These are phyloP conservation scores for Colletotrichum magnum DNA, from an alignment of 2,329 filamentous ascomycete species.

Conservation along the genomic window DNA sequence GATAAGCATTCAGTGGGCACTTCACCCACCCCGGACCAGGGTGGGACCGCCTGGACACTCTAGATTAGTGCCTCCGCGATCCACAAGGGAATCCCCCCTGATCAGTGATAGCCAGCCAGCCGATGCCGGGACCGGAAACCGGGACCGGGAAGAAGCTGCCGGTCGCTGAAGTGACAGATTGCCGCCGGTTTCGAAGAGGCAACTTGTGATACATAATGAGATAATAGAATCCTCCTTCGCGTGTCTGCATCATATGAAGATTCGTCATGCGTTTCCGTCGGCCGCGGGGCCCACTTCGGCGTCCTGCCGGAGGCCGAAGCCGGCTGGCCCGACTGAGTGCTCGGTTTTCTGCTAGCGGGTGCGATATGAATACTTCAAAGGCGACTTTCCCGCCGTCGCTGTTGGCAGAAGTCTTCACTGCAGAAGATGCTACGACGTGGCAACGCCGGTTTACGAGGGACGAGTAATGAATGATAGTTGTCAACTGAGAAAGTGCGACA, in stretches of 20 bases:
- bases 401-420: no score
- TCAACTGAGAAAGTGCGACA: neutral
- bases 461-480: no score
- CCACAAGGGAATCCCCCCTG: neutral
- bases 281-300: neutral
- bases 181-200: neutral
- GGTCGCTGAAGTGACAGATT: constrained; percentile 2
- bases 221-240: neutral
- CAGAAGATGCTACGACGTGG: no score
- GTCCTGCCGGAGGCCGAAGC: neutral
- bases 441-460: no score
- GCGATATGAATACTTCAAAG: no score
- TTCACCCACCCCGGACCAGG: constrained; percentile 1
- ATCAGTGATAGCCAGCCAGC: neutral
- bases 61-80: neutral
- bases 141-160: constrained; percentile 31
- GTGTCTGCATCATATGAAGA: no score
- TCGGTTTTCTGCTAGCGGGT: no score
- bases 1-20: constrained; percentile 11
- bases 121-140: constrained; percentile 37
- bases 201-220: neutral
- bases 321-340: no score
- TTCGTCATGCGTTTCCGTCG: neutral
- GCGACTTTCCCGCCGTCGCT: neutral
- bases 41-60: constrained; percentile 19